Conservation (phyloP, 2,329 filamentous ascomycete genomes). For the Trichocomaceae sp. region DNA sequence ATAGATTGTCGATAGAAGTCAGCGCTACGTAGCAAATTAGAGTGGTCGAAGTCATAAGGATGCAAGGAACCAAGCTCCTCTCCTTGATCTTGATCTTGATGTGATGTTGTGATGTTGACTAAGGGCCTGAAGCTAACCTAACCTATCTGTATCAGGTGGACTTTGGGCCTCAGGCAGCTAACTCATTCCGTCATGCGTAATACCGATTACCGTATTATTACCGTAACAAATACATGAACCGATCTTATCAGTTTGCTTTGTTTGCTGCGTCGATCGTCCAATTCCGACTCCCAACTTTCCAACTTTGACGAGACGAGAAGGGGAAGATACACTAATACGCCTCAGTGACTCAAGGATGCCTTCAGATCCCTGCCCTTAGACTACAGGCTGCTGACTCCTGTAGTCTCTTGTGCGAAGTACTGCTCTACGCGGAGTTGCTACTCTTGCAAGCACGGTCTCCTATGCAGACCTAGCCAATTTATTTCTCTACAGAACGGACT, state of each 20-base stretch:
- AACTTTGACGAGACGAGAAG: background rate
- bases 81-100: background rate
- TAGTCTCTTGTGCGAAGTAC: background rate
- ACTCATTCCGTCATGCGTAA: background rate
- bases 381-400: background rate
- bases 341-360: background rate
- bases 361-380: background rate
- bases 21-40: background rate
- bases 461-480: background rate
- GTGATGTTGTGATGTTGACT: background rate
- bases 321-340: too few species aligned
- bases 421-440: background rate
- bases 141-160: constrained; percentile 1
- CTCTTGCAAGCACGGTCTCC: background rate
- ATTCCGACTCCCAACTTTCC: background rate
- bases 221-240: background rate
- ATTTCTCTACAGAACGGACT: background rate
- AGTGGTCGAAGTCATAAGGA: background rate
- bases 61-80: background rate
- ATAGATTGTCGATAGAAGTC: background rate
- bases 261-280: background rate
- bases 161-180: background rate
- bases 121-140: too few species aligned
- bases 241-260: constrained; percentile 8
- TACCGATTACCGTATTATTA: background rate